phyloP scores from a whole-genome alignment of 2,329 filamentous ascomycete genomes.

The Magnaporthales sp. region DNA sequence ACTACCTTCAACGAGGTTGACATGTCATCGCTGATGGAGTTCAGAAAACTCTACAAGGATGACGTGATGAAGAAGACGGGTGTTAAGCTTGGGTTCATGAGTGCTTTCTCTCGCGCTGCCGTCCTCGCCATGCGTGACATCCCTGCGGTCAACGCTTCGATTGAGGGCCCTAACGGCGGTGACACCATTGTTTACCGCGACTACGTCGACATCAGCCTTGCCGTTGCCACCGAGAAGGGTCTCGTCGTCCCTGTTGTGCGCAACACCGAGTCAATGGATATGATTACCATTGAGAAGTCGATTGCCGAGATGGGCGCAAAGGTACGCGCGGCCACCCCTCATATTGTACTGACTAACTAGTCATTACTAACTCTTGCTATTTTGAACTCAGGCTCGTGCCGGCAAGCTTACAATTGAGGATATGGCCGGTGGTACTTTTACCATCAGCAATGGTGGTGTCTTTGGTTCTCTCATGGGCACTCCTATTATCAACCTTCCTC shows the following conservation, averaged over 20 bases:
- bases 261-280: slow-evolving; percentile 81
- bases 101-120: slow-evolving; percentile 84
- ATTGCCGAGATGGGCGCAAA: slow-evolving; percentile 96
- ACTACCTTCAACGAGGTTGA: slow-evolving; percentile 99
- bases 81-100: slow-evolving; percentile 99
- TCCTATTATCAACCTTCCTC: slow-evolving; percentile 95
- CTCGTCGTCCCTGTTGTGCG: slow-evolving; percentile 94
- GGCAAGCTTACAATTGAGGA: slow-evolving; percentile 97
- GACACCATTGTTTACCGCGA: slow-evolving; percentile 98
- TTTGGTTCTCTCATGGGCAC: slow-evolving; percentile 97
- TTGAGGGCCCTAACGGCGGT: slow-evolving; percentile 88
- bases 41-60: slow-evolving; percentile 96
- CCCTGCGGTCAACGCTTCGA: slow-evolving; percentile 92
- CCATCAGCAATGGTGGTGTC: slow-evolving; percentile 94
- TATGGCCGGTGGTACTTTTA: slow-evolving; percentile 97
- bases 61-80: slow-evolving; percentile 92
- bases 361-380: slow-evolving; percentile 9
- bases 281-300: slow-evolving; percentile 81
- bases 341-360: not conserved
- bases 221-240: slow-evolving; percentile 94
- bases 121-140: slow-evolving; percentile 90
- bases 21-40: slow-evolving; percentile 96
- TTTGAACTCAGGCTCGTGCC: slow-evolving; percentile 63
- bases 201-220: slow-evolving; percentile 96
- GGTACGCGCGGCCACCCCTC: slow-evolving; percentile 34